Base-by-base conservation (phyloP, 2,329 filamentous ascomycete species). In the Talaromyces sp. region DNA sequence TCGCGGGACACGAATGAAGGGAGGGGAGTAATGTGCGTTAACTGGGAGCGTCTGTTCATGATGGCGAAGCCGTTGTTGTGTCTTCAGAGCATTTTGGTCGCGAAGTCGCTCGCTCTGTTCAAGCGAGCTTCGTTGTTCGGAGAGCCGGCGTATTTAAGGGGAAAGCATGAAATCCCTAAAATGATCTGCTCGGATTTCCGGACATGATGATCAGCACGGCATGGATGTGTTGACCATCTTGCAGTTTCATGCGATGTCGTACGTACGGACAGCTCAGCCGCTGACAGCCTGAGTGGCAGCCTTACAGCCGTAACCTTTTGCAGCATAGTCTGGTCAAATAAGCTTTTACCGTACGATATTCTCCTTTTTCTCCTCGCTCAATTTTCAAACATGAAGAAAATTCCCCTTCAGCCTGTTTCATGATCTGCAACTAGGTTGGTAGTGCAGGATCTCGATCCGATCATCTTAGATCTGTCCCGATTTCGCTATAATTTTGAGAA, bases 1-100 rank as follows among this genome's bases (percentile, higher is more conserved):
- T 86, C 80, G 56, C 89, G 83, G 48, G 84, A 80, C 64, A 93
- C 81, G 64, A 80, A 79, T 5, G 80, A 66, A 9, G 89, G 89
- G 22, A 94, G 80, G 35, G 89, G 87, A 46, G 88, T 92, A 65
- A 92, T 84, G 53, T 84, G 88, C 43, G 89, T 93, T 76, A 92
- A 91, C 33, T 84, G 79, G 15, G 81, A 84, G 62, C 85, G 81
- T 74, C 86, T 59, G 31, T 43, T 59, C 57, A 59, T 59, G 37
- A 11, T 59, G 50, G 50, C 43, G n/a, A n/a, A n/a, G n/a, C n/a
- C n/a, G n/a, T 45, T 31, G 43, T 46, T 33, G 3, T 48, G 28
- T 33, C 3, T 28, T 28, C 52, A 45, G 40, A 45, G 19, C 53
- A 55, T 55, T 45, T 28, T 37, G 25, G 7, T 35, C 25, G 2